Evolutionary conservation across 2,329 filamentous ascomycete genomes (phyloP).

Genomic region (Fusarium scirpi): DNA sequence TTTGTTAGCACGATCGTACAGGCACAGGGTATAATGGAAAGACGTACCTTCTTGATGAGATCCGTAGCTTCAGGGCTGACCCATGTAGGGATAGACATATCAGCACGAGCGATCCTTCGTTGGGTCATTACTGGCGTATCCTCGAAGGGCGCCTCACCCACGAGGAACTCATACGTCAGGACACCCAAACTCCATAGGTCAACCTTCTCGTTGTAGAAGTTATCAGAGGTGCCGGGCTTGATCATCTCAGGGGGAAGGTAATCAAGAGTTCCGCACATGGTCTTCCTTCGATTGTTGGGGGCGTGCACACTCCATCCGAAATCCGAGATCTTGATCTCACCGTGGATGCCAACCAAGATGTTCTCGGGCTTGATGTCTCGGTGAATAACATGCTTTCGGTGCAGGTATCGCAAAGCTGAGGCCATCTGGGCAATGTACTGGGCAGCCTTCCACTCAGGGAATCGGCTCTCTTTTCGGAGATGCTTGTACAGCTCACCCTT

Average conservation of each 20-base stretch:
- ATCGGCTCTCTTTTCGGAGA: constrained; percentile 79
- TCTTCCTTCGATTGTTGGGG: constrained; percentile 91
- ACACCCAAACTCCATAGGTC: constrained; percentile 97
- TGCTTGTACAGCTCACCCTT: constrained; percentile 91
- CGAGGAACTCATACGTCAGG: constrained; percentile 94
- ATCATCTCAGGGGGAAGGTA: constrained; percentile 99
- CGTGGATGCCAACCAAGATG: constrained; percentile 94
- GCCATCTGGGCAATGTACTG: constrained; percentile 92
- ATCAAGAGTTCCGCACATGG: constrained; percentile 97
- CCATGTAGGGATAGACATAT: constrained; percentile 93
- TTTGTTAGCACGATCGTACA: constrained; percentile 6
- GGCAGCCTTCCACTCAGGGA: constrained; percentile 86
- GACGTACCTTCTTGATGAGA: constrained; percentile 85
- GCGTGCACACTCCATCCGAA: constrained; percentile 99
- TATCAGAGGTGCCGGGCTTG: constrained; percentile 81
- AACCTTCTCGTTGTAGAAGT: constrained; percentile 94
- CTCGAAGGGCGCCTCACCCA: constrained; percentile 96
- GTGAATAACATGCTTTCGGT: constrained; percentile 98
- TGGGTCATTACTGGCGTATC: constrained; percentile 96
- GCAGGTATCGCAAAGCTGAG: constrained; percentile 85
- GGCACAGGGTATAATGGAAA: not conserved
- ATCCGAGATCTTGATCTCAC: constrained; percentile 98
- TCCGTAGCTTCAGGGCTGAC: constrained; percentile 92
- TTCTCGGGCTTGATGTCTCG: constrained; percentile 98
- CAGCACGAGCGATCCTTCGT: constrained; percentile 84